phyloP scores from a whole-genome alignment of 768 basidiomycete genomes.

The Sporobolomyces roseus region DNA sequence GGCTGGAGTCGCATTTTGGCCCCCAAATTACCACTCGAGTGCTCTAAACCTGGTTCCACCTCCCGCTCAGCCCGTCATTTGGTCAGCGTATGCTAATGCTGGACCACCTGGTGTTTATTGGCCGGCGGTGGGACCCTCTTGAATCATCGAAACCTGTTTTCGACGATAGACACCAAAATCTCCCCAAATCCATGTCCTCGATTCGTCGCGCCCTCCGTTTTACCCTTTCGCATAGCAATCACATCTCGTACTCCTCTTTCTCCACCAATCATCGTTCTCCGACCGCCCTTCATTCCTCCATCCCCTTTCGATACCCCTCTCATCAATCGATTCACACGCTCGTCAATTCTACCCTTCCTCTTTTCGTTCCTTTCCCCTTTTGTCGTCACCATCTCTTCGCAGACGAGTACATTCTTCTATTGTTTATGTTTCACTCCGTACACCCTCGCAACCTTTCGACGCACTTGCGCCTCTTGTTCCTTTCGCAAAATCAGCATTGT shows the following conservation, averaged over 20 bases:
- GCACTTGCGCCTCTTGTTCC: too few species aligned
- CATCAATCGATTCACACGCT: too few species aligned
- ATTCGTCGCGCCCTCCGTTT: not conserved
- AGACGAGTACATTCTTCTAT: too few species aligned
- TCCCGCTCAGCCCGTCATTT: not conserved
- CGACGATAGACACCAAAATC: not conserved
- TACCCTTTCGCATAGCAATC: not conserved
- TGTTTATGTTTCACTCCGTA: too few species aligned
- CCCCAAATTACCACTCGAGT: not conserved
- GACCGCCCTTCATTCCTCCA: too few species aligned
- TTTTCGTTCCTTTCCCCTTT: not conserved
- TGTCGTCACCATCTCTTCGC: not conserved
- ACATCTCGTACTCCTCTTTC: not conserved
- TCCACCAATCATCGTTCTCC: too few species aligned
- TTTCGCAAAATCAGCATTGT: too few species aligned
- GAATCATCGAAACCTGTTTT: not conserved
- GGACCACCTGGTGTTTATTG: slow-evolving; percentile 30
- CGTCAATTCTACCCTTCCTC: too few species aligned
- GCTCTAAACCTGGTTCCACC: not conserved
- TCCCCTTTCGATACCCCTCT: too few species aligned
- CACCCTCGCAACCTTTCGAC: too few species aligned
- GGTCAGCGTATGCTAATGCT: slow-evolving; percentile 22
- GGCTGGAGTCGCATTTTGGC: not conserved
- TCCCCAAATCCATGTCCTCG: not conserved
- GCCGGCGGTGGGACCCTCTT: not conserved